Conservation (phyloP, 2,329 filamentous ascomycete genomes). For the Drechslera avenae region DNA sequence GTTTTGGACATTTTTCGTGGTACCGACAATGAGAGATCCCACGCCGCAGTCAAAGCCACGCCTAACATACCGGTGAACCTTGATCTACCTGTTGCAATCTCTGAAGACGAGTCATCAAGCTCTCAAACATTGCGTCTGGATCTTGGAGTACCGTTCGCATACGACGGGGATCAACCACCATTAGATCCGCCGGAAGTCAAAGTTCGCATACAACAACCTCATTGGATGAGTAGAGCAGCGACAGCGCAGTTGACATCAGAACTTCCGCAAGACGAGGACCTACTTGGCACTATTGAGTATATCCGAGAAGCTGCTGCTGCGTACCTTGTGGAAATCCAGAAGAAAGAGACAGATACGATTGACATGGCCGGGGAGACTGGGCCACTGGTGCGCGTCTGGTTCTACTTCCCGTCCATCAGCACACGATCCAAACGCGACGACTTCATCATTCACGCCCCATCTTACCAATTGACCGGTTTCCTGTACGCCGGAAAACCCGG, state of each 20-base stretch:
- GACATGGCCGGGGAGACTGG: neutral
- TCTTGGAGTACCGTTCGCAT: constrained; percentile 27
- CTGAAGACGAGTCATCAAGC: neutral
- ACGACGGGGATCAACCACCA: constrained; percentile 7
- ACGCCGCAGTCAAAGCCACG: neutral
- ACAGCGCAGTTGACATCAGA: constrained; percentile 22
- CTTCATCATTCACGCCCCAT: constrained; percentile 59
- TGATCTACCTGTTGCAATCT: constrained; percentile 11
- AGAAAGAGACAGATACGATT: neutral
- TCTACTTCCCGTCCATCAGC: constrained; percentile 67
- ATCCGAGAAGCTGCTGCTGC: constrained; percentile 26
- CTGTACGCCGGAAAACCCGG: constrained; percentile 66
- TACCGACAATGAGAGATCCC: neutral
- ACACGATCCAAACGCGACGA: constrained; percentile 65
- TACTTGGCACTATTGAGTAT: constrained; percentile 29
- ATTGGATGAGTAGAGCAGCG: constrained; percentile 30
- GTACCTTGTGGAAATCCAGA: constrained; percentile 4
- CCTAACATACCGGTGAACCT: constrained; percentile 21
- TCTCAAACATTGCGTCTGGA: constrained; percentile 20
- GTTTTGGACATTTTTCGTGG: constrained; percentile 20
- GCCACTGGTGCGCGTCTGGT: constrained; percentile 61
- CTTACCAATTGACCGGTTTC: constrained; percentile 62
- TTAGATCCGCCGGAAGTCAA: constrained; percentile 28
- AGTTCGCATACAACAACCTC: constrained; percentile 30
- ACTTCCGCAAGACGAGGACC: constrained; percentile 17